Base-by-base conservation (phyloP, 306 rosid species). In the Psophocarpus tetragonolobus region DNA sequence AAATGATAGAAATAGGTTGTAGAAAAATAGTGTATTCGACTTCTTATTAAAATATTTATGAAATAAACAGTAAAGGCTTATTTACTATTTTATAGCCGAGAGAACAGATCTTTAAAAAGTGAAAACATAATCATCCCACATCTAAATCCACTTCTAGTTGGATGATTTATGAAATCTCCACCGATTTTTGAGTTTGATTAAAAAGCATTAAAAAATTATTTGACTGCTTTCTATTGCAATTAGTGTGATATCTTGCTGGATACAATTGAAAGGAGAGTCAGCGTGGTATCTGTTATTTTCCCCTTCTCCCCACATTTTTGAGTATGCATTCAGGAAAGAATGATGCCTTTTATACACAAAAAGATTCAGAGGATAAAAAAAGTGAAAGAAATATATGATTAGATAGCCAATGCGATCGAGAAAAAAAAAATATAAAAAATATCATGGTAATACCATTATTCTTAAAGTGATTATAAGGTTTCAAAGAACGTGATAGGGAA, bases 241-340 rank as follows among this genome's bases (percentile, higher is more conserved):
- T 42, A 77, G 17, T 77, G 66, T 60, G 60, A 15, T 21, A 20
- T 53, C 60, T 71, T 71, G 27, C 51, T 62, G 69, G 35, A 48
- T 62, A 50, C 48, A 56, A 30, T 8, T 1, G 24, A 41, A 62
- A 75, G 20, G 35, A 44, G 32, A 80, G n/a, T 54, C 27, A 53
- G 67, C 77, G 15, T 76, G 79, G 64, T 42, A 14, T 62, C 71
- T 63, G 12, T 71, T 71, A 71, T 71, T 64, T 12, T 4, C 27
- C 26, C 66, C 64, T 68, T 60, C 69, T 60, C 69, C 83, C 73
- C 60, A 47, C 81, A 26, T 74, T 73, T 73, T 79, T 79, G 44
- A 83, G 74, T 78, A 47, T 45, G 67, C 60, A 32, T 69, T 44
- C 21, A 29, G 5, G 5, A 13, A 29, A 60, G 6, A 57, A 60